Evolutionary conservation across 495 filamentous ascomycete genomes (phyloP).

Genomic region (Trichoderma orchidacearum): DNA sequence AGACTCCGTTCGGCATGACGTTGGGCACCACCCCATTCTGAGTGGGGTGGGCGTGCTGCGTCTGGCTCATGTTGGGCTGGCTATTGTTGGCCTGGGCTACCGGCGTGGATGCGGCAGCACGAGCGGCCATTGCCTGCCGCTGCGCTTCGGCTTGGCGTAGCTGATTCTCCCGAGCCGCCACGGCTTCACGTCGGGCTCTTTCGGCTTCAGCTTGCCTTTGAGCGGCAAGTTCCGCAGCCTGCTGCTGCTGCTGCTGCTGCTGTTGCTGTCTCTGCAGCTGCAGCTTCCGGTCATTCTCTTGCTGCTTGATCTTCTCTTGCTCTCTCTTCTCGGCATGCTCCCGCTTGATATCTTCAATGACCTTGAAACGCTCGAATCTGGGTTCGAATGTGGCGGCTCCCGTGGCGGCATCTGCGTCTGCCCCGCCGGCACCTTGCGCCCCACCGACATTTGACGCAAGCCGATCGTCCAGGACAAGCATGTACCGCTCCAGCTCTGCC

Average conservation of each 20-base stretch:
- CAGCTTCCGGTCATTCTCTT: conserved; percentile 54
- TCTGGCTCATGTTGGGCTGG: conserved; percentile 37
- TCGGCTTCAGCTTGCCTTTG: conserved; percentile 21
- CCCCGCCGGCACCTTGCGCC: conserved; percentile 41
- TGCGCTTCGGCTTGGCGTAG: conserved; percentile 17
- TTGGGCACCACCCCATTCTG: neutral
- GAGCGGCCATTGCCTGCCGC: conserved; percentile 14
- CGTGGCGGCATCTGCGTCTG: conserved; percentile 60
- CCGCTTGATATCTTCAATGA: conserved; percentile 69
- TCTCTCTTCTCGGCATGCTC: conserved; percentile 62
- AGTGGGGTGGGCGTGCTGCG: conserved; percentile 24
- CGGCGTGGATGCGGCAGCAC: conserved; percentile 15
- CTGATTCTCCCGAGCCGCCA: conserved; percentile 18
- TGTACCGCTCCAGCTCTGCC: conserved; percentile 75
- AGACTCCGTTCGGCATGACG: conserved; percentile 6
- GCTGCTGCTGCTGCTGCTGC: conserved; percentile 14
- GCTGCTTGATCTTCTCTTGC: conserved; percentile 41
- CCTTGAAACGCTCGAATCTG: conserved; percentile 81
- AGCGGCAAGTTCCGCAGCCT: conserved; percentile 10
- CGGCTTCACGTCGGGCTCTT: conserved; percentile 20
- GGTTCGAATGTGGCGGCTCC: conserved; percentile 63
- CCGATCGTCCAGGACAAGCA: conserved; percentile 88
- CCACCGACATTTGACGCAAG: conserved; percentile 45
- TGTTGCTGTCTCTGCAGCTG: conserved; percentile 31
- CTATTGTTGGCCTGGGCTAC: conserved; percentile 20